phyloP scores from a whole-genome alignment of 345 rosid genomes.

The Pelargonium nanum region DNA sequence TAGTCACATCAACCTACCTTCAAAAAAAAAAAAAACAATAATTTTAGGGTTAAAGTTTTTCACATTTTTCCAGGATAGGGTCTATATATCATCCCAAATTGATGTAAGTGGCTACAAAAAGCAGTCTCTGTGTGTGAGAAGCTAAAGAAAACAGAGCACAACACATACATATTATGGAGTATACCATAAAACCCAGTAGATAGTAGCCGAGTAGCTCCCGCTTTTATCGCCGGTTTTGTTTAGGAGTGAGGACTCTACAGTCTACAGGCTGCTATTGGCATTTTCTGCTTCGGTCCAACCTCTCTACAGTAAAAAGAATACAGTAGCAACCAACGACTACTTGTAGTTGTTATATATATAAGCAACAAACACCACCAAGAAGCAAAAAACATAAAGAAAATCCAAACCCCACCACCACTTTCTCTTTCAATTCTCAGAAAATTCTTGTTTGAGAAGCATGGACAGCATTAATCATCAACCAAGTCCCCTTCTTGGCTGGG shows the following conservation, averaged over 20 bases:
- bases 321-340: conserved; percentile 7
- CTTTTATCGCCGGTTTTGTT: not conserved
- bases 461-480: conserved; percentile 45
- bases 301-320: not conserved
- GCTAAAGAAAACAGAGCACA: not conserved
- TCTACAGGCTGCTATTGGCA: conserved; percentile 29
- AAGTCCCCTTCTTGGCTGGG: conserved; percentile 40
- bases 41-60: too few relatives aligned
- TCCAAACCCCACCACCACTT: conserved; percentile 7
- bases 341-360: conserved; percentile 21
- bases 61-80: too few relatives aligned
- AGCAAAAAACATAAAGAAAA: conserved; percentile 4
- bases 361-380: conserved; percentile 8
- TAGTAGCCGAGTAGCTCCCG: not conserved
- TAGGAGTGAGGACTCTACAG: not conserved
- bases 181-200: not conserved
- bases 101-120: not conserved
- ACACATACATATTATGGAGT: too few relatives aligned
- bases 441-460: conserved; percentile 29
- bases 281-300: conserved; percentile 33
- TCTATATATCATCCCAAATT: not conserved
- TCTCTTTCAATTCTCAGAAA: conserved; percentile 1
- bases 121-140: not conserved
- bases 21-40: too few relatives aligned
- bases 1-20: not conserved